A percentile compares a stretch with the other conserved stretches of the same genome.
Evolutionary conservation across 2,329 filamentous ascomycete species (phyloP).

Genomic region (Tympanopsis confertula): DNA sequence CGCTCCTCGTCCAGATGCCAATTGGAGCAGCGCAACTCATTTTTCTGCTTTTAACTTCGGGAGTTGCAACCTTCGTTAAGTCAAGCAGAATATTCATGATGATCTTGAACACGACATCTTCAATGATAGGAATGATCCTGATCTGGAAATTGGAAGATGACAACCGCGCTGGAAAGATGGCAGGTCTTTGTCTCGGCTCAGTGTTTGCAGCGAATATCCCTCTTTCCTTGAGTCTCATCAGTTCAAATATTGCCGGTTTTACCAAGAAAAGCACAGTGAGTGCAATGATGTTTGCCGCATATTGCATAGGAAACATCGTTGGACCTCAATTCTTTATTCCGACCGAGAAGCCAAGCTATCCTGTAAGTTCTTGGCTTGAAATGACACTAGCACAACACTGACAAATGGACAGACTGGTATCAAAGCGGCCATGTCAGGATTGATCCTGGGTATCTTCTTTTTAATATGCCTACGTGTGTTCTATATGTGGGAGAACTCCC

Average conservation of each 20-base stretch:
- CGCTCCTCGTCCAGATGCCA: slow-evolving; percentile 22
- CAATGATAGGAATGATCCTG: slow-evolving; percentile 18
- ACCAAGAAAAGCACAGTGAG: slow-evolving; percentile 19
- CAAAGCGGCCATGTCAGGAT: slow-evolving; percentile 15
- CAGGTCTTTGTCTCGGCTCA: slow-evolving; percentile 14
- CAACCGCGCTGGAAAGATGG: slow-evolving; percentile 12
- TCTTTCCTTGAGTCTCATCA: slow-evolving; percentile 12
- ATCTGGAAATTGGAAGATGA: slow-evolving; percentile 14
- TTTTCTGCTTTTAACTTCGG: slow-evolving; percentile 16
- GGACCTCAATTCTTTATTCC: neutral
- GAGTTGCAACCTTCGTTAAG: slow-evolving; percentile 12
- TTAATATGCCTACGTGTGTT: slow-evolving; percentile 13
- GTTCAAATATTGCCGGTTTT: slow-evolving; percentile 20
- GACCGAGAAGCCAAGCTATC: neutral
- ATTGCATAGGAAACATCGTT: slow-evolving; percentile 15
- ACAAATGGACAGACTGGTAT: slow-evolving; percentile 15
- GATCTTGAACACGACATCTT: slow-evolving; percentile 14
- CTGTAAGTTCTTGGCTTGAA: too few species aligned
- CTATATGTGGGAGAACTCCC: slow-evolving; percentile 16
- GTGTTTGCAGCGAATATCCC: slow-evolving; percentile 22
- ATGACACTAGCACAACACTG: neutral
- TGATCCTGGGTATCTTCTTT: slow-evolving; percentile 15
- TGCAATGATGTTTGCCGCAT: slow-evolving; percentile 5
- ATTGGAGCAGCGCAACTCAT: slow-evolving; percentile 17
- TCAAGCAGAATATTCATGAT: slow-evolving; percentile 17